Percentiles rank a stretch among this genome's conserved stretches.
Evolutionary conservation across 2,329 filamentous ascomycete species (phyloP).

Genomic region (Trichoderma lentiforme): DNA sequence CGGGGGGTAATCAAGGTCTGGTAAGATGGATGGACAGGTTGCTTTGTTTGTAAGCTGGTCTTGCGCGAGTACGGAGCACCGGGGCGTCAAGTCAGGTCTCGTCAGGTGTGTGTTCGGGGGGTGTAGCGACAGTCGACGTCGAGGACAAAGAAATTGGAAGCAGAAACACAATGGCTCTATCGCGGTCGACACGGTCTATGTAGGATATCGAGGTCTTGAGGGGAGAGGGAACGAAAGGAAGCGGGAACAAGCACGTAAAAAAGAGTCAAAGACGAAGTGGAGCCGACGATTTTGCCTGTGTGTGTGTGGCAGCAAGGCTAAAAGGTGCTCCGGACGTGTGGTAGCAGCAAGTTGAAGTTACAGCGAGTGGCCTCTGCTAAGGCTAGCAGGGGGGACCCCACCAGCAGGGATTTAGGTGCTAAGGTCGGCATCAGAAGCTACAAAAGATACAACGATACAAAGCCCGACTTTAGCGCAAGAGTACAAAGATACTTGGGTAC

Average conservation of each 20-base stretch:
- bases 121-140: not conserved
- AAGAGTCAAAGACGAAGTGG: slow-evolving; percentile 1
- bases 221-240: not conserved
- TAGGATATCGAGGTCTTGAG: not conserved
- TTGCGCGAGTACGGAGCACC: not conserved
- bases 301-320: not conserved
- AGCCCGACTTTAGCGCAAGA: not conserved
- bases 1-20: not conserved
- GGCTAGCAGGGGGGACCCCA: not conserved
- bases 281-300: not conserved
- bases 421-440: not conserved
- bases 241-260: slow-evolving; percentile 9
- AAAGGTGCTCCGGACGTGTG: slow-evolving; percentile 9
- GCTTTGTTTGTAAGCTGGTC: not conserved
- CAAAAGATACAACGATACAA: not conserved
- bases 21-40: not conserved
- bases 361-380: not conserved
- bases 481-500: not conserved
- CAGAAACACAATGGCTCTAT: not conserved
- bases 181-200: not conserved
- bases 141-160: not conserved
- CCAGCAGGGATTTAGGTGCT: not conserved
- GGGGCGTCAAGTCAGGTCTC: not conserved
- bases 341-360: not conserved
- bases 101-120: not conserved